Evolutionary conservation across 1,284 basidiomycete genomes (phyloP).

Genomic region (Trichosporon inkin): DNA sequence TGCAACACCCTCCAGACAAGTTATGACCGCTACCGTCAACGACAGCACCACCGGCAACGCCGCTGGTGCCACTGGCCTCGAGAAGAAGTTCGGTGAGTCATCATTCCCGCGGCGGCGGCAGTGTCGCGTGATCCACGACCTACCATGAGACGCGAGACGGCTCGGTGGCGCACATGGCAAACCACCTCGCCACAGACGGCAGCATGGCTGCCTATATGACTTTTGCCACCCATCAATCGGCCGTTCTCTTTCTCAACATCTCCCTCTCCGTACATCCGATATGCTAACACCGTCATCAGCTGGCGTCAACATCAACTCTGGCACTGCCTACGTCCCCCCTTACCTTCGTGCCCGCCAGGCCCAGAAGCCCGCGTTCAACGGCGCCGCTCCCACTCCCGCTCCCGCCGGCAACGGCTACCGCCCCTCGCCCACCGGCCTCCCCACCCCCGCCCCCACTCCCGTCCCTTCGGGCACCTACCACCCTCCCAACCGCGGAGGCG

Average conservation of each 20-base stretch:
- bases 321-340: constrained; percentile 88
- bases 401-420: constrained; percentile 35
- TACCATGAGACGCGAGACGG: constrained; percentile 2
- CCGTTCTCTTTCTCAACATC: neutral
- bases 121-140: constrained; percentile 19
- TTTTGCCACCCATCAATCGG: constrained; percentile 10
- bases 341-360: constrained; percentile 63
- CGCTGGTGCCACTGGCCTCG: constrained; percentile 69
- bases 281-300: constrained; percentile 17
- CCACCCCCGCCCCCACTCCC: constrained; percentile 45
- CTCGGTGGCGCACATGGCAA: constrained; percentile 1
- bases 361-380: constrained; percentile 22
- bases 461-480: constrained; percentile 53
- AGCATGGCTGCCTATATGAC: neutral
- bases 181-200: neutral
- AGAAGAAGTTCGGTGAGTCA: constrained; percentile 72
- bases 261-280: neutral
- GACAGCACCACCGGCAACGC: constrained; percentile 24
- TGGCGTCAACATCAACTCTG: constrained; percentile 54
- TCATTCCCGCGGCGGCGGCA: neutral
- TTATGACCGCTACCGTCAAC: constrained; percentile 41
- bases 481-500: constrained; percentile 53
- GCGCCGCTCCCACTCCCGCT: constrained; percentile 26
- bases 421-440: constrained; percentile 40
- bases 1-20: constrained; percentile 23